phyloP scores from a whole-genome alignment of 2,329 filamentous ascomycete genomes.

The Ascochyta rabiei region DNA sequence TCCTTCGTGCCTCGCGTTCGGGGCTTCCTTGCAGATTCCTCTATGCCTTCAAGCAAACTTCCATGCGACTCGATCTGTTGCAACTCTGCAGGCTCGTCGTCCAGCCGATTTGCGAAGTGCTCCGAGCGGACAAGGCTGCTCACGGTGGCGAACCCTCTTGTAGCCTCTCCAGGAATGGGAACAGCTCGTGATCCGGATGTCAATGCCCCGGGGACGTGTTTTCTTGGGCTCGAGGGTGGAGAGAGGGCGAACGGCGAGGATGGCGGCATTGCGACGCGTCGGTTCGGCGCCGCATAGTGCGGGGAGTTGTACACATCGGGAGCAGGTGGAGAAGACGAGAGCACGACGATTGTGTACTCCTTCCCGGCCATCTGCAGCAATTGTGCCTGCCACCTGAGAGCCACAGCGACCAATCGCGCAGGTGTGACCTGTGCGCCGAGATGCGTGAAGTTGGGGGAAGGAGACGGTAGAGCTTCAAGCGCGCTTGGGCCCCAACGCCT shows the following conservation, averaged over 20 bases:
- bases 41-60: conserved; percentile 1
- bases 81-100: conserved; percentile 16
- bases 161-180: conserved; percentile 30
- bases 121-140: conserved; percentile 39
- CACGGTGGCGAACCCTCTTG: conserved; percentile 44
- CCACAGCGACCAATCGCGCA: conserved; percentile 15
- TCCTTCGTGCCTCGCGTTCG: conserved; percentile 24
- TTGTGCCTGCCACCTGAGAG: conserved; percentile 12
- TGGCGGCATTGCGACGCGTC: conserved; percentile 39
- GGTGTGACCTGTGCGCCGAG: conserved; percentile 3
- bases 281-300: conserved; percentile 21
- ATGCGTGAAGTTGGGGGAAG: conserved; percentile 9
- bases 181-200: conserved; percentile 34
- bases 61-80: conserved; percentile 10
- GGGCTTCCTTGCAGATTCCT: conserved; percentile 21
- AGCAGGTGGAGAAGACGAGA: conserved; percentile 44
- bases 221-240: conserved; percentile 26
- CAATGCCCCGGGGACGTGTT: conserved; percentile 31
- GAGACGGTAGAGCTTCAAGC: neutral
- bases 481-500: conserved; percentile 5
- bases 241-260: conserved; percentile 33
- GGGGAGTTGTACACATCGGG: conserved; percentile 23
- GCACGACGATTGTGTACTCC: conserved; percentile 33
- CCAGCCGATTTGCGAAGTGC: conserved; percentile 29
- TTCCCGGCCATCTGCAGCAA: conserved; percentile 32